Evolutionary conservation across 2,329 filamentous ascomycete genomes (phyloP).

Genomic region (Pseudocercospora crystallina): DNA sequence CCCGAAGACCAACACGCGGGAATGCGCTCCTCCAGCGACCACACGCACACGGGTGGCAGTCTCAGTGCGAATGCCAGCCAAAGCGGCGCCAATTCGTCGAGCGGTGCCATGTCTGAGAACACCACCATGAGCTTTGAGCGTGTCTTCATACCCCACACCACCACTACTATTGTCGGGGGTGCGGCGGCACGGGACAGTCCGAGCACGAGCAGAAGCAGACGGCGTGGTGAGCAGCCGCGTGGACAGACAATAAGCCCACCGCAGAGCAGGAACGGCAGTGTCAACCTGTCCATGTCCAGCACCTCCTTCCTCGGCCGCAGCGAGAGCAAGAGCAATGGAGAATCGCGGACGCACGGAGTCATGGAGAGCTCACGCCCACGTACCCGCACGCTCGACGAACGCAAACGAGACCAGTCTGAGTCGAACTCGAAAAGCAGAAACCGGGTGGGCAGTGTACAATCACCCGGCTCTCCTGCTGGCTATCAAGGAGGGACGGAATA

Average conservation of each 20-base stretch:
- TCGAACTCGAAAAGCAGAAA: constrained; percentile 54
- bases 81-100: too few relatives aligned
- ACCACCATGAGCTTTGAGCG: constrained; percentile 32
- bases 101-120: constrained; percentile 23
- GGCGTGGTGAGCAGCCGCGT: constrained; percentile 10
- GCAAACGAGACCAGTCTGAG: constrained; percentile 43
- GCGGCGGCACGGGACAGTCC: constrained; percentile 20
- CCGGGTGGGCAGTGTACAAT: constrained; percentile 70
- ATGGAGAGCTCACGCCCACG: constrained; percentile 40
- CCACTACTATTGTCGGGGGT: constrained; percentile 28
- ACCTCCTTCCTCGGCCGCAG: constrained; percentile 23
- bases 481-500: constrained; percentile 41
- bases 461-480: constrained; percentile 54
- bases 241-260: constrained; percentile 23
- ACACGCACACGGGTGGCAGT: constrained; percentile 5
- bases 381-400: constrained; percentile 53
- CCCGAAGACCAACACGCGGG: constrained; percentile 50
- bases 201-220: constrained; percentile 20
- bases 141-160: constrained; percentile 31
- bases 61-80: constrained; percentile 4
- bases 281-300: constrained; percentile 14
- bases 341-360: constrained; percentile 18
- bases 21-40: constrained; percentile 9
- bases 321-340: constrained; percentile 30
- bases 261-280: constrained; percentile 27